Evolutionary conservation across 164 flowering plant species (phyloP).

Genomic region (Kingdonia uniflora): DNA sequence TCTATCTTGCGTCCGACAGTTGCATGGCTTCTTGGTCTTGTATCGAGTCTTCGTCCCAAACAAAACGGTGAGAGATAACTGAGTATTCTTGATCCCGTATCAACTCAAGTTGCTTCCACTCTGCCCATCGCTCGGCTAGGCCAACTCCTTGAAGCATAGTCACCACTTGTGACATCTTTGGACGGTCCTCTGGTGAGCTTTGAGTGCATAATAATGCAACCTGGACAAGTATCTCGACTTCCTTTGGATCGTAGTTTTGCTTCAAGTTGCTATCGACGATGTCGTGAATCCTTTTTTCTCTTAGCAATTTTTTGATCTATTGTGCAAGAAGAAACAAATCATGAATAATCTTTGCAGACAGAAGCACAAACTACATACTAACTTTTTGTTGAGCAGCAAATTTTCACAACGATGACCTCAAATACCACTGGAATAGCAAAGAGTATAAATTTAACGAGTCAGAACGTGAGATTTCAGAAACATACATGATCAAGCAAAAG

Average conservation of each 20-base stretch:
- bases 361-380: too few species aligned
- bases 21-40: conserved; percentile 67
- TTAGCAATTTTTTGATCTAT: conserved; percentile 73
- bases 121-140: conserved; percentile 62
- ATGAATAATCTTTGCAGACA: background rate
- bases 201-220: conserved; percentile 93
- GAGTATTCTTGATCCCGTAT: conserved; percentile 35
- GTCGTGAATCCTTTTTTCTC: conserved; percentile 58
- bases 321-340: background rate
- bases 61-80: conserved; percentile 34
- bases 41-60: conserved; percentile 67
- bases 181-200: conserved; percentile 72
- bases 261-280: conserved; percentile 62
- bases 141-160: conserved; percentile 64
- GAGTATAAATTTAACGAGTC: background rate
- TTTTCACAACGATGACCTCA: too few species aligned
- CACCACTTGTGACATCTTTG: conserved; percentile 71
- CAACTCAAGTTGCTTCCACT: conserved; percentile 68
- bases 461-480: conserved; percentile 1
- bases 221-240: conserved; percentile 61
- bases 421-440: too few species aligned
- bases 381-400: too few species aligned
- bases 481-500: conserved; percentile 31
- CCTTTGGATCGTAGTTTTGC: conserved; percentile 38
- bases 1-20: conserved; percentile 64